Base-by-base conservation (phyloP, 2,329 filamentous ascomycete species). In the Cladophialophora exuberans region DNA sequence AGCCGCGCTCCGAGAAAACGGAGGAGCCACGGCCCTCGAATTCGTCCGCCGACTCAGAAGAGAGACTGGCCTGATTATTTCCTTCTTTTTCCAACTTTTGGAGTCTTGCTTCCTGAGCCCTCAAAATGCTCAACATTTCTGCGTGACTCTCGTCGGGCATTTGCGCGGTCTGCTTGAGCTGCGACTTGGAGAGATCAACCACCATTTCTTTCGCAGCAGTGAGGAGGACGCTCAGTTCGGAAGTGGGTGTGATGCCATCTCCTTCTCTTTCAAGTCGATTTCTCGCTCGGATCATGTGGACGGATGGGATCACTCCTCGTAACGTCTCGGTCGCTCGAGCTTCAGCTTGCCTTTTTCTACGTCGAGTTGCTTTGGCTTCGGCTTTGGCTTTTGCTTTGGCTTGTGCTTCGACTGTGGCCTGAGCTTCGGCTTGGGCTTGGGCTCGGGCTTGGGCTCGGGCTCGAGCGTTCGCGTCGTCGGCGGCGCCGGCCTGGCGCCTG, bases 51-150 rank as follows among this genome's bases (percentile, higher is more conserved):
- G 11, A 28, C 28, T 6, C 23, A 17, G 26, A 31, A 36, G 44
- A 5, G 4, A n/a, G 20, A 2, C 44, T 33, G n/a, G 20, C 9
- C 4, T 20, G 38, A 18, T 25, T 10, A 26, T 31, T 35, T 20
- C 30, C 31, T 26, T 26, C 22, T 20, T 18, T 42, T 31, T 52
- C 39, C 31, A 52, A 13, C 41, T 52, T 30, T 18, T 35, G 30
- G 7, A 52, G 35, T 39, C 35, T 57, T 13, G 45, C 38, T 13
- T 43, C 52, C 38, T 61, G 58, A 28, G 52, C 43, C 36, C 52
- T 50, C 31, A 61, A 18, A 30, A 61, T 49, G 6, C 52, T 46
- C 48, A 58, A n/a, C 25, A 60, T 26, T 25, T 60, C 57, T n/a
- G 35, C 33, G 23, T 54, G 49, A 15, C 57, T 46, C 20, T 20